Evolutionary conservation across 495 filamentous ascomycete genomes (phyloP), one percentile per base, ranked within the genome.

Genomic region (Xylaria acuta): DNA sequence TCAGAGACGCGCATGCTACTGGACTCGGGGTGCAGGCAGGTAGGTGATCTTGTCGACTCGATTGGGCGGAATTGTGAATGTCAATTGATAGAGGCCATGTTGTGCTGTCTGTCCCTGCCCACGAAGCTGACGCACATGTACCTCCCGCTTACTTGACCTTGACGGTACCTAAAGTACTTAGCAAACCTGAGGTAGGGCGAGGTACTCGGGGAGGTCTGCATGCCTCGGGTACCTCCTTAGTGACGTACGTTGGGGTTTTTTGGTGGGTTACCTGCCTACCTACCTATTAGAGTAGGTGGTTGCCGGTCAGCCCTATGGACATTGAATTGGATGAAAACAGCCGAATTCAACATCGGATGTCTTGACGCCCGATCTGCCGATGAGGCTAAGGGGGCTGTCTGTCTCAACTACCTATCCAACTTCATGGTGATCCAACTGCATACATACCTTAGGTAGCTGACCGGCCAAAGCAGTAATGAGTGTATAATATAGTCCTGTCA

Each of bases 1-100:
- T 72, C 64, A 64, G 74, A 72, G 64, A 70, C 72, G 70, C 77
- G 75, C 77, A 79, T 79, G 75, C 75, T 77, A 77, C 63, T 70
- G 3, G 68, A 56, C n/a, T 27, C 12, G 25, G 20, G 27, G 12
- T 2, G 41, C 12, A 18, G 14, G 41, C 25, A 27, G 22, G 9
- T 4, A 54, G 25, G 14, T 27, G 30, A 30, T 27, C 51, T 54
- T 27, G 9, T 59, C 14, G 32, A n/a, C 58, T 60, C 58, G n/a
- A 41, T 43, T 34, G 54, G 40, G 51, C 47, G 43, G n/a, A 53
- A 38, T 49, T 66, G 64, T 40, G 11, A 51, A 53, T 60, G 58
- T 38, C 58, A 60, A 60, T 56, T 56, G 27, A 27, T 18, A 56
- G 53, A 56, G 53, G 53, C 53, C 53, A 56, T 56, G 27, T 16